These are phyloP conservation scores for Allium fistulosum DNA, from an alignment of 106 monocot genomes.

Conservation along the genomic window DNA sequence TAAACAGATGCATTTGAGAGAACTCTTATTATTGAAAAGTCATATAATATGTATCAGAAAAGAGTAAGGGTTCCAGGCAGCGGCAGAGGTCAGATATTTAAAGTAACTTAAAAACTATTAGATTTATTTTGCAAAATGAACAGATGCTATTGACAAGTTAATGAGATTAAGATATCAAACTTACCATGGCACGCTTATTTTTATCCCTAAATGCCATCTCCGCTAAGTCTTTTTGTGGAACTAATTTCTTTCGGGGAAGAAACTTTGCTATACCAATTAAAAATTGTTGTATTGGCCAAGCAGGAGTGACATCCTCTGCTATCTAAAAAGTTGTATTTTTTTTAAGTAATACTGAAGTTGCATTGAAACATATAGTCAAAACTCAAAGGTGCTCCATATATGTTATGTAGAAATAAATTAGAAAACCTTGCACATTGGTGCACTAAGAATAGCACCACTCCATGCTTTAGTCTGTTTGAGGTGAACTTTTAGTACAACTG, in stretches of 20 bases:
- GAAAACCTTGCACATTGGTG: constrained; percentile 82
- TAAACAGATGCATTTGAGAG: neutral
- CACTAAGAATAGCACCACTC: constrained; percentile 72
- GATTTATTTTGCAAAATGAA: too few relatives aligned
- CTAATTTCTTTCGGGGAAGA: constrained; percentile 67
- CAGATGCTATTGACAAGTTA: too few relatives aligned
- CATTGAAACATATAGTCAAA: too few relatives aligned
- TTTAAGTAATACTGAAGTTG: neutral
- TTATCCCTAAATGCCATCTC: constrained; percentile 29
- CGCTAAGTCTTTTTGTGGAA: constrained; percentile 77
- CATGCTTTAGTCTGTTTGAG: constrained; percentile 44
- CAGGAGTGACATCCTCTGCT: constrained; percentile 72
- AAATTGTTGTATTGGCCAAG: constrained; percentile 61
- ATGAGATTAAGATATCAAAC: too few relatives aligned
- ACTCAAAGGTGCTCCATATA: too few relatives aligned
- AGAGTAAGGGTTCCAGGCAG: too few relatives aligned
- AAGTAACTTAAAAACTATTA: too few relatives aligned
- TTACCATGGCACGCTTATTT: neutral
- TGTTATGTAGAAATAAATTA: too few relatives aligned
- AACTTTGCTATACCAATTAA: constrained; percentile 50
- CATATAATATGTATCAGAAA: too few relatives aligned
- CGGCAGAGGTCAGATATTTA: too few relatives aligned
- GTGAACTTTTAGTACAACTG: constrained; percentile 64
- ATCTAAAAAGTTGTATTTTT: constrained; percentile 30
- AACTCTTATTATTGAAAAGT: too few relatives aligned